phyloP scores from a whole-genome alignment of 2,329 filamentous ascomycete species.

The Calonectria honghensis region DNA sequence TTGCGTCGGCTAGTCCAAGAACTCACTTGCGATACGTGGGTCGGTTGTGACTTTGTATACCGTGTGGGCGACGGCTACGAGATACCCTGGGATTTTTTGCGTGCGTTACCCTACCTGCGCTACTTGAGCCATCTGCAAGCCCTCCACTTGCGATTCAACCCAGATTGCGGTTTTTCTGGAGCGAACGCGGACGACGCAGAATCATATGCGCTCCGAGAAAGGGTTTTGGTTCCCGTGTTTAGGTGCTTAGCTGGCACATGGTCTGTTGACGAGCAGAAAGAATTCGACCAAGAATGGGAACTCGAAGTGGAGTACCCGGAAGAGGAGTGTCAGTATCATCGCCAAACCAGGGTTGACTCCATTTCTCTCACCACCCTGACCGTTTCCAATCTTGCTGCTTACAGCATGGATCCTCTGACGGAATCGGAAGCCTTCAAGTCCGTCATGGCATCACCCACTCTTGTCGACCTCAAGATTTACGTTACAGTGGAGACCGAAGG shows the following conservation, averaged over 20 bases:
- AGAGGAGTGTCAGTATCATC: not conserved
- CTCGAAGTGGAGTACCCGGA: not conserved
- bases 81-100: not conserved
- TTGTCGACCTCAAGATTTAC: not conserved
- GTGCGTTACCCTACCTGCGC: not conserved
- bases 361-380: not conserved
- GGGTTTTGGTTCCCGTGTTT: not conserved
- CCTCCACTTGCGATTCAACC: not conserved
- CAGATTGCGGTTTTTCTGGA: not conserved
- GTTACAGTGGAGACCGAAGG: not conserved
- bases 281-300: not conserved
- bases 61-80: not conserved
- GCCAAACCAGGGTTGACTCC: not conserved
- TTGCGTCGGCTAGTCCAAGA: too few relatives aligned
- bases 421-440: not conserved
- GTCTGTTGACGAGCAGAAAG: not conserved
- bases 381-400: not conserved
- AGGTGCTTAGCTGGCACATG: not conserved
- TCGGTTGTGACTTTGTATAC: not conserved
- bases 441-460: not conserved
- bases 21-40: too few relatives aligned
- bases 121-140: not conserved
- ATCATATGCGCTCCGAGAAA: not conserved
- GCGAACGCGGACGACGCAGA: not conserved
- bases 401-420: not conserved